phyloP scores from a whole-genome alignment of 2,329 filamentous ascomycete species.

The Amauroascus niger region DNA sequence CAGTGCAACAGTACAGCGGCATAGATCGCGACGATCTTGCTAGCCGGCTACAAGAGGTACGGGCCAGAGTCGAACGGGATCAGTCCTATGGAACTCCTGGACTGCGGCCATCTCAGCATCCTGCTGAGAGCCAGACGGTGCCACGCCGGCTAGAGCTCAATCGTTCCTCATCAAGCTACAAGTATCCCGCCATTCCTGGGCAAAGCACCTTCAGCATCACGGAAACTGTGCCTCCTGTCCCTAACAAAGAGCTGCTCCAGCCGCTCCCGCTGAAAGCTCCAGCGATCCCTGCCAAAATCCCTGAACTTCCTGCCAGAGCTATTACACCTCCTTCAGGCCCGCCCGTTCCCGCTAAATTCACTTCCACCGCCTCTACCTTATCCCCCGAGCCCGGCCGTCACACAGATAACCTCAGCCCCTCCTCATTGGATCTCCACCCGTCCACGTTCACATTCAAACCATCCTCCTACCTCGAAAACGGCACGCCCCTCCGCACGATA shows the following conservation, averaged over 20 bases:
- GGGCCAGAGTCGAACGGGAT: constrained; percentile 18
- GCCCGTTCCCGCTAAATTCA: constrained; percentile 17
- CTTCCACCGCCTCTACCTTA: constrained; percentile 14
- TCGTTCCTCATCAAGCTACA: constrained; percentile 23
- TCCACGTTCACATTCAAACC: constrained; percentile 69
- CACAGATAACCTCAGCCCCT: neutral
- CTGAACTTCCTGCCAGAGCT: constrained; percentile 20
- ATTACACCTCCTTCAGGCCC: constrained; percentile 6
- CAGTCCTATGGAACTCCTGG: neutral
- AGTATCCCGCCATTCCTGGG: constrained; percentile 37
- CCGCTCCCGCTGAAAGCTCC: constrained; percentile 25
- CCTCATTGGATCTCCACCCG: constrained; percentile 25
- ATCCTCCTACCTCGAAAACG: constrained; percentile 81
- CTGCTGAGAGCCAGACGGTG: neutral
- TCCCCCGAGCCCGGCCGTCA: constrained; percentile 22
- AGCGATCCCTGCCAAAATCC: constrained; percentile 34
- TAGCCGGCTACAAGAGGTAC: constrained; percentile 21
- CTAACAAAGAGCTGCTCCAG: constrained; percentile 23
- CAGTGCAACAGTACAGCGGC: neutral
- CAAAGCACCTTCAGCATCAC: constrained; percentile 25
- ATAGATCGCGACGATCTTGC: constrained; percentile 12
- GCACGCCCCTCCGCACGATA: constrained; percentile 72
- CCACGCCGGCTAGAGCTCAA: neutral
- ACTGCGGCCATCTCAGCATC: neutral
- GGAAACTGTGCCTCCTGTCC: constrained; percentile 21